These are phyloP conservation scores for Stereocaulon alpinum DNA, from an alignment of 495 filamentous ascomycete genomes.

Conservation along the genomic window DNA sequence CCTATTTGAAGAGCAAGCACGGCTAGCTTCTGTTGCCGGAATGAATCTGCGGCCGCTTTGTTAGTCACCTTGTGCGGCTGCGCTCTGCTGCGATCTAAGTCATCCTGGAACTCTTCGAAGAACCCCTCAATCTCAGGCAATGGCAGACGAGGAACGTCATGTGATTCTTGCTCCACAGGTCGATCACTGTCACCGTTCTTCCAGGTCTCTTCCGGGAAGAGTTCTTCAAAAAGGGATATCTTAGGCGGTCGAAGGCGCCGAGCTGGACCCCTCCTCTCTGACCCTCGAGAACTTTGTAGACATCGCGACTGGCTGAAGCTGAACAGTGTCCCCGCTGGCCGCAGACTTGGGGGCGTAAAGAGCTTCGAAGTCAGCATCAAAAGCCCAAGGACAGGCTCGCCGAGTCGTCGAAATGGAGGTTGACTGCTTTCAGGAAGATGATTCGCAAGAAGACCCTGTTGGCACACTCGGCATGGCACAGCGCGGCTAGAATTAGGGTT, in stretches of 20 bases:
- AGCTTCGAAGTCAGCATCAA: conserved; percentile 3
- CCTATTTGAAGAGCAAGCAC: conserved; percentile 42
- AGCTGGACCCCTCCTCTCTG: neutral
- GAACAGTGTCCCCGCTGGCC: neutral
- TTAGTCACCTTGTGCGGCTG: neutral
- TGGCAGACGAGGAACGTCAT: conserved; percentile 26
- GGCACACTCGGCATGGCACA: too few relatives aligned
- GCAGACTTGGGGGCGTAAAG: neutral
- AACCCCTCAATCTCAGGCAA: conserved; percentile 15
- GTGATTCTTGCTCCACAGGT: neutral
- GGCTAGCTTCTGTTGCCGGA: conserved; percentile 19
- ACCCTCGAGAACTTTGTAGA: neutral
- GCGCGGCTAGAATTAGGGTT: neutral
- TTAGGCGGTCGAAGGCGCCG: neutral
- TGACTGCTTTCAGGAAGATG: neutral
- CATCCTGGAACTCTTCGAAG: neutral
- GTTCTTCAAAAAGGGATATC: conserved; percentile 43
- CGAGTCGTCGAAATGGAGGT: neutral
- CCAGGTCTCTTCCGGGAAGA: conserved; percentile 43
- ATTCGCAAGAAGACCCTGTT: neutral
- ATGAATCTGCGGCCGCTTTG: conserved; percentile 15
- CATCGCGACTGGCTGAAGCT: conserved; percentile 1
- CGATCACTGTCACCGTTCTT: neutral
- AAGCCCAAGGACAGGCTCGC: neutral
- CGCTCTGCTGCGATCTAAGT: neutral